Evolutionary conservation across 371 early-diverging fungal species (phyloP).

Genomic region (Vairimorpha ceranae): DNA sequence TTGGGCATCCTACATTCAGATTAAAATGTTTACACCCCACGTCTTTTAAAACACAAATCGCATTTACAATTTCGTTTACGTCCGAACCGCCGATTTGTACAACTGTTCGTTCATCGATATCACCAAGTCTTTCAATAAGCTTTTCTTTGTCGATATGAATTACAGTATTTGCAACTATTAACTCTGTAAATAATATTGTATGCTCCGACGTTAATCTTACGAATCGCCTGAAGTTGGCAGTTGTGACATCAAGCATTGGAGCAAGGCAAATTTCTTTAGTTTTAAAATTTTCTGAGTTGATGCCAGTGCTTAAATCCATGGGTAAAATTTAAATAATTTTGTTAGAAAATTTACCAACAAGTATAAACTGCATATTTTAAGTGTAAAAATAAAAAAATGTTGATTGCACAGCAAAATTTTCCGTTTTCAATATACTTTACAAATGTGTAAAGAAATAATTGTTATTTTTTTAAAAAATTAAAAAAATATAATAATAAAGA

Average conservation of each 20-base stretch:
- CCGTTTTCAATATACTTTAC: no score
- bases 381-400: no score
- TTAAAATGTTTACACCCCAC: conserved; percentile 58
- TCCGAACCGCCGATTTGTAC: conserved; percentile 64
- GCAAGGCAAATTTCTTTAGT: conserved; percentile 58
- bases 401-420: no score
- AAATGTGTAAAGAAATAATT: no score
- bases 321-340: no score
- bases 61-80: conserved; percentile 49
- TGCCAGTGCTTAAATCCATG: no score
- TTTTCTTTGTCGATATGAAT: conserved; percentile 47
- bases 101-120: conserved; percentile 50
- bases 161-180: conserved; percentile 61
- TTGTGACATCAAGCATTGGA: conserved; percentile 64
- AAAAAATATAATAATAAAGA: no score
- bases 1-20: conserved; percentile 64
- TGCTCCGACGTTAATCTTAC: conserved; percentile 50
- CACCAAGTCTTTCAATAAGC: conserved; percentile 54
- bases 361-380: no score
- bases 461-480: no score
- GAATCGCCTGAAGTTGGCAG: conserved; percentile 61
- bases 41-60: conserved; percentile 41
- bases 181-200: conserved; percentile 62
- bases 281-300: not conserved
- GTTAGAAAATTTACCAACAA: no score